Evolutionary conservation across 1,284 basidiomycete species (phyloP).

Genomic region (Austroboletus niveus): DNA sequence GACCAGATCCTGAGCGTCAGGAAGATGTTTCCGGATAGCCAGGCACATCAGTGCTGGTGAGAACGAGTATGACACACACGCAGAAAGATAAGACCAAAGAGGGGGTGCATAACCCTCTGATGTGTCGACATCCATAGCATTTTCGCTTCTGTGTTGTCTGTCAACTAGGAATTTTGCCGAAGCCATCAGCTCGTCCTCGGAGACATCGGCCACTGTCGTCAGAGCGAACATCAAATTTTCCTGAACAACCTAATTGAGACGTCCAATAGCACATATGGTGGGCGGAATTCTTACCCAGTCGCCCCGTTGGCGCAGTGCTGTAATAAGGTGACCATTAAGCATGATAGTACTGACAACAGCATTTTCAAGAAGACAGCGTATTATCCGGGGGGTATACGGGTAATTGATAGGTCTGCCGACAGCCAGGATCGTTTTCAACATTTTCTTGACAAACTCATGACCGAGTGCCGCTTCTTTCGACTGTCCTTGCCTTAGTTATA

Average conservation of each 20-base stretch:
- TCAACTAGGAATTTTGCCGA: slow-evolving; percentile 46
- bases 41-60: slow-evolving; percentile 51
- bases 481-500: slow-evolving; percentile 11
- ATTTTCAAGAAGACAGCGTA: slow-evolving; percentile 53
- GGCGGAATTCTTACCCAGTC: slow-evolving; percentile 59
- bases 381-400: slow-evolving; percentile 46
- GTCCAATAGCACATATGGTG: not conserved
- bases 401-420: slow-evolving; percentile 28
- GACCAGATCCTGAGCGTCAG: slow-evolving; percentile 53
- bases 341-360: slow-evolving; percentile 56
- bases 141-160: slow-evolving; percentile 30
- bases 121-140: slow-evolving; percentile 59
- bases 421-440: slow-evolving; percentile 49
- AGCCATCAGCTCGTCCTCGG: slow-evolving; percentile 58
- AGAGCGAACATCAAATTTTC: slow-evolving; percentile 54
- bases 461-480: slow-evolving; percentile 33
- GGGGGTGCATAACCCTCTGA: slow-evolving; percentile 37
- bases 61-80: slow-evolving; percentile 51
- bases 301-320: slow-evolving; percentile 44
- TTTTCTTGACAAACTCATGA: slow-evolving; percentile 54
- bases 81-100: slow-evolving; percentile 49
- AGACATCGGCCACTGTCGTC: slow-evolving; percentile 53
- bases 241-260: slow-evolving; percentile 34
- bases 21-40: slow-evolving; percentile 53
- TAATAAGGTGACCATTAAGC: slow-evolving; percentile 56